Percentiles rank a stretch among this genome's conserved stretches.
phyloP scores from a whole-genome alignment of 2,329 filamentous ascomycete genomes.

The Thielaviopsis ethacetica region DNA sequence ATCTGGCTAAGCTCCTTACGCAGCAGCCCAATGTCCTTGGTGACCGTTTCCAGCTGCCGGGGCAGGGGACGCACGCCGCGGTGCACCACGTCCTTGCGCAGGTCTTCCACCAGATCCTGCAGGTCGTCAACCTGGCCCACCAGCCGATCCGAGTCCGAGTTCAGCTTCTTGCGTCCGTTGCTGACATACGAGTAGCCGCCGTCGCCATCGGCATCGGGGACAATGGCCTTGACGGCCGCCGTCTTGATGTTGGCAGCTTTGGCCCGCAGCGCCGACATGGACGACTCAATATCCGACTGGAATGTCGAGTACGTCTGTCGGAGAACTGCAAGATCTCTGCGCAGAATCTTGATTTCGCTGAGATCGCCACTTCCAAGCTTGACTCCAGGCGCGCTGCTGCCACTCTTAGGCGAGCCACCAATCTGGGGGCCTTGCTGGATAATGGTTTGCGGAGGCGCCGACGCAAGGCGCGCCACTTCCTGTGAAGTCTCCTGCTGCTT shows the following conservation, averaged over 20 bases:
- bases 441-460: constrained; percentile 25
- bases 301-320: constrained; percentile 89
- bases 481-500: constrained; percentile 78
- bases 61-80: constrained; percentile 84
- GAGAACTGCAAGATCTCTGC: constrained; percentile 77
- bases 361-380: constrained; percentile 46
- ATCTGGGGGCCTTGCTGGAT: constrained; percentile 11
- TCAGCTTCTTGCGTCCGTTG: constrained; percentile 71
- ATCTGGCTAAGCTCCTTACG: constrained; percentile 83
- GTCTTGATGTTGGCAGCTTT: constrained; percentile 73
- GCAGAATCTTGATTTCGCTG: constrained; percentile 63
- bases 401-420: constrained; percentile 20
- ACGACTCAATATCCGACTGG: constrained; percentile 71
- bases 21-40: constrained; percentile 69
- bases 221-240: constrained; percentile 50
- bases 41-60: constrained; percentile 73
- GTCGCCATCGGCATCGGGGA: constrained; percentile 59
- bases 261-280: constrained; percentile 66
- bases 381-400: constrained; percentile 18
- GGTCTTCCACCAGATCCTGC: constrained; percentile 91
- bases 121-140: constrained; percentile 88
- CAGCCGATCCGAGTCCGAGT: constrained; percentile 73
- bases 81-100: constrained; percentile 89
- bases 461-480: constrained; percentile 53
- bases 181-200: constrained; percentile 77